These are phyloP conservation scores for Asterophora lycoperdoides DNA, from an alignment of 768 basidiomycete species.

Conservation along the genomic window DNA sequence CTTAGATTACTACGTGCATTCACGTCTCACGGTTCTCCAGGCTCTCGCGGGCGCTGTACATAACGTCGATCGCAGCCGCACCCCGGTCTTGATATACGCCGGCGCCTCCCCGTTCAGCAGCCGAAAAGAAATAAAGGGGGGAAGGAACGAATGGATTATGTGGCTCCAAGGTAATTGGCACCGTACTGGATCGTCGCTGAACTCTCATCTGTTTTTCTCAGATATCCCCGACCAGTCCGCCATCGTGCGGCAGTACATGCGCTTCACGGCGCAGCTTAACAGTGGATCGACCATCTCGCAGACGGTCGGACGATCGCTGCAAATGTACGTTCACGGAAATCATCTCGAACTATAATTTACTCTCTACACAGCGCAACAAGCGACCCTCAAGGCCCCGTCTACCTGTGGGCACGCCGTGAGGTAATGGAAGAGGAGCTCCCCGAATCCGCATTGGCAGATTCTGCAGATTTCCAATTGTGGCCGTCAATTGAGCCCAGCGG, in stretches of 20 bases:
- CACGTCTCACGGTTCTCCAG: slow-evolving; percentile 26
- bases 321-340: slow-evolving; percentile 44
- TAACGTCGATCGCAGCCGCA: slow-evolving; percentile 59
- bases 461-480: slow-evolving; percentile 38
- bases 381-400: slow-evolving; percentile 69
- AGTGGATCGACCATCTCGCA: slow-evolving; percentile 50
- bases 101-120: slow-evolving; percentile 61
- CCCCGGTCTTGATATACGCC: slow-evolving; percentile 67
- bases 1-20: too few relatives aligned
- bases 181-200: too few relatives aligned
- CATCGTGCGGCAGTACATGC: slow-evolving; percentile 75
- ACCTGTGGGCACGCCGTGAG: slow-evolving; percentile 72
- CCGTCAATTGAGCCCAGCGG: slow-evolving; percentile 47
- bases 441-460: slow-evolving; percentile 26
- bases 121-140: slow-evolving; percentile 54
- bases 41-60: slow-evolving; percentile 69
- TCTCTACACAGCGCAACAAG: slow-evolving; percentile 69
- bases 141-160: slow-evolving; percentile 71
- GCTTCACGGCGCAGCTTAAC: slow-evolving; percentile 55
- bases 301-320: slow-evolving; percentile 53
- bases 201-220: slow-evolving; percentile 18
- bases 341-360: background rate
- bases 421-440: slow-evolving; percentile 62
- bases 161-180: slow-evolving; percentile 55
- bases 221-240: slow-evolving; percentile 68